Evolutionary conservation across 352 stramenopile genomes (phyloP), one percentile per base, ranked within the genome.

Genomic region (Globisporangium radiosum): DNA sequence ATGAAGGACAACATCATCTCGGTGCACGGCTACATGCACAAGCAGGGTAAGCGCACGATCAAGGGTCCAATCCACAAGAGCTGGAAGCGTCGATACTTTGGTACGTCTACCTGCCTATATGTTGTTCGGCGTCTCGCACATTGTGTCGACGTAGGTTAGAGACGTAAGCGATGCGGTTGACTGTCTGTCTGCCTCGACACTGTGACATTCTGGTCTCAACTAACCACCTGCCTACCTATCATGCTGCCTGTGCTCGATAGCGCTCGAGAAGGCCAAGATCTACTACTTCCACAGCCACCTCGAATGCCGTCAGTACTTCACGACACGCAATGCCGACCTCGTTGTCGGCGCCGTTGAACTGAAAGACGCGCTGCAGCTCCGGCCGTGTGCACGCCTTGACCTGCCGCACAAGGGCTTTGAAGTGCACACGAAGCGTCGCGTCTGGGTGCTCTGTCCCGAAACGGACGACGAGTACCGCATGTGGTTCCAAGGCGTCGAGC

Each of bases 21-120:
- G 48, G 83, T 94, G 47, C 85, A 94, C 64, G 85, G 85, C 54
- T 94, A 92, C 73, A 78, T 94, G 76, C 83, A 94, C 85, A 94
- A 94, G 69, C 85, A 94, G 64, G 85, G 82, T 62, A 94, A 92
- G 70, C 85, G 85, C 49, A 82, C 79, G 5, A 88, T 94, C 63
- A 94, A 92, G 70, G 85, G 85, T 1, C 85, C 85, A 19, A 87
- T 94, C 60, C 82, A 92, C 73, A 94, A 94, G 70, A 85, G 70
- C 42, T 94, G 85, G 85, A 91, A 91, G 61, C 79, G 81, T 25
- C 85, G 85, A 17, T 94, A 93, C 70, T 94, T 94, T 62, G 79
- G 17, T 19, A 19, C 17, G 17, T 19, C 17, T 19, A 19, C 17
- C 17, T 19, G 17, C 17, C 17, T 19, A 19, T 19, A 19, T 19